Evolutionary conservation across 2,329 filamentous ascomycete species (phyloP).

Genomic region (Pseudocercospora ulei): DNA sequence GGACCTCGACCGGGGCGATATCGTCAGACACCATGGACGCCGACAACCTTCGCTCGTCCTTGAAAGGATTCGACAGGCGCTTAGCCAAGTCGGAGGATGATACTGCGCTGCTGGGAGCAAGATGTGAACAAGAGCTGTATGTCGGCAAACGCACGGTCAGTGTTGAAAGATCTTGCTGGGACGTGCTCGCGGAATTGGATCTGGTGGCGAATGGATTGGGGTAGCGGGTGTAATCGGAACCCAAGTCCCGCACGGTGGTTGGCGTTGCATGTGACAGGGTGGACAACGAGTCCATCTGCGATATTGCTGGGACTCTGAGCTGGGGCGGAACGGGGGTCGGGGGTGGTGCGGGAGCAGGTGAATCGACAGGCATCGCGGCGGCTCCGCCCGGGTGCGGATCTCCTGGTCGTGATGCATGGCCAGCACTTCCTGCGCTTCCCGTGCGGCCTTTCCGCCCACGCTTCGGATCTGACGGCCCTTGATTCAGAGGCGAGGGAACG

Average conservation of each 20-base stretch:
- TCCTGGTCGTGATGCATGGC: constrained; percentile 9
- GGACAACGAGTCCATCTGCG: constrained; percentile 25
- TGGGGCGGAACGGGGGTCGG: constrained; percentile 16
- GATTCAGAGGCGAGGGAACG: constrained; percentile 31
- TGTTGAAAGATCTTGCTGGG: constrained; percentile 28
- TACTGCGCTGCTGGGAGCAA: constrained; percentile 17
- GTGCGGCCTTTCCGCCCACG: constrained; percentile 15
- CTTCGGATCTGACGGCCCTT: constrained; percentile 19
- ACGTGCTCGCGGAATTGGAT: constrained; percentile 32
- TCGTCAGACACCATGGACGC: constrained; percentile 24
- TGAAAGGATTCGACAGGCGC: constrained; percentile 32
- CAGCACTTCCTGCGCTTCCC: constrained; percentile 20
- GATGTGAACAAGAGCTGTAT: constrained; percentile 24
- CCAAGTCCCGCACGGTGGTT: constrained; percentile 33
- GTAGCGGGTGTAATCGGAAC: constrained; percentile 35
- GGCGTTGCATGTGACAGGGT: constrained; percentile 30
- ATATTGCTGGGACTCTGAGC: constrained; percentile 19
- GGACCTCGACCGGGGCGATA: constrained; percentile 21
- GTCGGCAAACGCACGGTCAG: constrained; percentile 20
- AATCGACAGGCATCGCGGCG: constrained; percentile 1
- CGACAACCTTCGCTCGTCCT: constrained; percentile 27
- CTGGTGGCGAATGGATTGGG: constrained; percentile 35
- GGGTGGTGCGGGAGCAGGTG: neutral
- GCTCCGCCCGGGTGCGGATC: constrained; percentile 9
- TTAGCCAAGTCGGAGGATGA: constrained; percentile 26